phyloP scores from a whole-genome alignment of 129 eudicot genomes.

The Sambucus nigra region DNA sequence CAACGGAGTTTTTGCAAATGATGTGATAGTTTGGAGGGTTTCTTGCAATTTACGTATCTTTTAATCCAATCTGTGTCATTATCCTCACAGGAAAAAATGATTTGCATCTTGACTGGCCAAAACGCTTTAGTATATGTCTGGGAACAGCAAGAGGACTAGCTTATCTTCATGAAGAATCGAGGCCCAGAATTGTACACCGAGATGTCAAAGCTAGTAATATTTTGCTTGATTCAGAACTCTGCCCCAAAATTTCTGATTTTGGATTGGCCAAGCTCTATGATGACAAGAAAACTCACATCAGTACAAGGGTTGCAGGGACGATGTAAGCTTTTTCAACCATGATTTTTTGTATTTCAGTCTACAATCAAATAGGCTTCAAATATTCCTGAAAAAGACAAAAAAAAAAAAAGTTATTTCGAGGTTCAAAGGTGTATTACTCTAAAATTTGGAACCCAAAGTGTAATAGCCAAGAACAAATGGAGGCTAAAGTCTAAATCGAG shows the following conservation, averaged over 20 bases:
- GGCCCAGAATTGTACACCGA: slow-evolving; percentile 45
- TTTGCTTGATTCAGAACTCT: slow-evolving; percentile 47
- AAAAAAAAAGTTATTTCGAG: no score
- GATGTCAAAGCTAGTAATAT: slow-evolving; percentile 58
- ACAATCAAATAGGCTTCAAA: neutral
- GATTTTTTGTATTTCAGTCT: neutral
- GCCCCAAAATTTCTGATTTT: slow-evolving; percentile 63
- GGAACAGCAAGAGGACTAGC: slow-evolving; percentile 58
- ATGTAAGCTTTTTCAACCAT: slow-evolving; percentile 33
- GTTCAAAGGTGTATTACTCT: no score
- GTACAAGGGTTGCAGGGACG: slow-evolving; percentile 67
- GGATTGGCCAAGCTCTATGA: slow-evolving; percentile 61
- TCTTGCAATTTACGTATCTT: no score
- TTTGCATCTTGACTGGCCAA: slow-evolving; percentile 42
- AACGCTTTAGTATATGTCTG: slow-evolving; percentile 47
- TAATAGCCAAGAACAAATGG: no score
- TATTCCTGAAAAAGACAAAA: no score
- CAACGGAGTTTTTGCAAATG: neutral
- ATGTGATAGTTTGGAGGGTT: no score
- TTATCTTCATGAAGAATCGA: slow-evolving; percentile 60
- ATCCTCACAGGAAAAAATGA: slow-evolving; percentile 23
- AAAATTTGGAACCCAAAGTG: no score
- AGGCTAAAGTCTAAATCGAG: no score
- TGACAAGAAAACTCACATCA: slow-evolving; percentile 57
- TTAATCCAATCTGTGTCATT: neutral